phyloP scores from a whole-genome alignment of 2,329 filamentous ascomycete genomes.

The Beauveria australis region DNA sequence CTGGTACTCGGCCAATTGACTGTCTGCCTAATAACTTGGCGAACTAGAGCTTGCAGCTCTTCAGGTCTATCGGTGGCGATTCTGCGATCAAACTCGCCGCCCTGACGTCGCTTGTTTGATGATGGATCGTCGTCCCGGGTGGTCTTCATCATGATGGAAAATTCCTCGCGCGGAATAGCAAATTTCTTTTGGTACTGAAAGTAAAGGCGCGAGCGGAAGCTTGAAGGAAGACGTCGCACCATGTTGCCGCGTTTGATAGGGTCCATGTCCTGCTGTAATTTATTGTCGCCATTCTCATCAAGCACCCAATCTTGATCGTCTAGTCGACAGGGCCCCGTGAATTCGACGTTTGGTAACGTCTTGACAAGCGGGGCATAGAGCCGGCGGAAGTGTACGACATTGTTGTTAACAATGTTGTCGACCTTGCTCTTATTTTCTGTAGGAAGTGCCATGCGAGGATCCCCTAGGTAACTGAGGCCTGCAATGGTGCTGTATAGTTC shows the following conservation, averaged over 20 bases:
- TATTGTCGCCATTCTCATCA: constrained; percentile 49
- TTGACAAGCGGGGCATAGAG: constrained; percentile 86
- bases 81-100: constrained; percentile 76
- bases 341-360: constrained; percentile 80
- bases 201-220: constrained; percentile 84
- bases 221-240: constrained; percentile 80
- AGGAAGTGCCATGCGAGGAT: constrained; percentile 87
- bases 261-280: constrained; percentile 84
- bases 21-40: constrained; percentile 73
- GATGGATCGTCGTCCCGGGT: constrained; percentile 60
- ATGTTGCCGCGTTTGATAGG: constrained; percentile 87
- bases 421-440: constrained; percentile 92
- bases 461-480: constrained; percentile 86
- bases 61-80: constrained; percentile 64
- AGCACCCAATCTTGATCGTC: constrained; percentile 33
- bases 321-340: constrained; percentile 46
- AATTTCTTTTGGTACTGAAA: constrained; percentile 93
- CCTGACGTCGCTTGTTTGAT: constrained; percentile 64
- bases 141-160: constrained; percentile 75
- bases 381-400: constrained; percentile 83
- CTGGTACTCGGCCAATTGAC: constrained; percentile 87
- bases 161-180: constrained; percentile 74
- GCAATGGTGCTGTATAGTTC: constrained; percentile 88
- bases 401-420: constrained; percentile 84
- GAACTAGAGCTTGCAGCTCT: constrained; percentile 63